Evolutionary conservation across 345 rosid species (phyloP).

Genomic region (Boechera stricta): DNA sequence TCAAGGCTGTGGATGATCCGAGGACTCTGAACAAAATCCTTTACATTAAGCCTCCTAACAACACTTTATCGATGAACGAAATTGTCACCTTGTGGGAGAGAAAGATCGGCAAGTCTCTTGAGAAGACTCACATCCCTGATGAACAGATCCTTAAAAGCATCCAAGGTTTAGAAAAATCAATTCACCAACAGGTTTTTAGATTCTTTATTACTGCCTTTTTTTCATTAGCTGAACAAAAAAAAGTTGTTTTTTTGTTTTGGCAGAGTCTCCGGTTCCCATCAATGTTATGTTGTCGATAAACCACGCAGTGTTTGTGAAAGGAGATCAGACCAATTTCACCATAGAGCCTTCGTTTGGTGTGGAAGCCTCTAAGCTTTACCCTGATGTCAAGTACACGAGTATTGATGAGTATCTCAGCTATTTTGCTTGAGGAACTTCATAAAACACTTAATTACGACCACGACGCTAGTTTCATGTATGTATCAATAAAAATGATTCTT

Average conservation of each 20-base stretch:
- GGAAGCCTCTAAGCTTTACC: constrained; percentile 87
- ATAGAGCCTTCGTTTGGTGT: constrained; percentile 71
- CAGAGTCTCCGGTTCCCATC: constrained; percentile 65
- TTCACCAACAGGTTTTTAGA: background rate
- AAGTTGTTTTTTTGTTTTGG: background rate
- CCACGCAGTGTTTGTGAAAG: constrained; percentile 71
- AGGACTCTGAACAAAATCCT: constrained; percentile 66
- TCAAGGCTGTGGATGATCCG: constrained; percentile 65
- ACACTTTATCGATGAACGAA: constrained; percentile 66
- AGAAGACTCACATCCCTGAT: constrained; percentile 58
- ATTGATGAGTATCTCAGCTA: constrained; percentile 67
- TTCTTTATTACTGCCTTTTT: background rate
- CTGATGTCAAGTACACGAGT: constrained; percentile 71
- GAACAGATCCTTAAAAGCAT: constrained; percentile 62
- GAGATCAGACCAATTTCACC: constrained; percentile 68
- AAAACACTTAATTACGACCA: background rate
- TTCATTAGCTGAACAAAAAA: background rate
- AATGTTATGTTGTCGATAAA: constrained; percentile 55
- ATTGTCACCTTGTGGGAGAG: constrained; percentile 74
- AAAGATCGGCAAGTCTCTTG: constrained; percentile 63
- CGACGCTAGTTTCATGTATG: background rate
- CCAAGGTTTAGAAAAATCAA: constrained; percentile 47
- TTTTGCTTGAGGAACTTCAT: constrained; percentile 51
- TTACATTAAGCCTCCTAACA: constrained; percentile 58
- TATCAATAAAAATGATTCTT: constrained; percentile 10